A percentile compares a stretch with the other conserved stretches of the same genome.
Evolutionary conservation across 208 protist genomes (phyloP).

Genomic region (Leptomonas pyrrhocoris): DNA sequence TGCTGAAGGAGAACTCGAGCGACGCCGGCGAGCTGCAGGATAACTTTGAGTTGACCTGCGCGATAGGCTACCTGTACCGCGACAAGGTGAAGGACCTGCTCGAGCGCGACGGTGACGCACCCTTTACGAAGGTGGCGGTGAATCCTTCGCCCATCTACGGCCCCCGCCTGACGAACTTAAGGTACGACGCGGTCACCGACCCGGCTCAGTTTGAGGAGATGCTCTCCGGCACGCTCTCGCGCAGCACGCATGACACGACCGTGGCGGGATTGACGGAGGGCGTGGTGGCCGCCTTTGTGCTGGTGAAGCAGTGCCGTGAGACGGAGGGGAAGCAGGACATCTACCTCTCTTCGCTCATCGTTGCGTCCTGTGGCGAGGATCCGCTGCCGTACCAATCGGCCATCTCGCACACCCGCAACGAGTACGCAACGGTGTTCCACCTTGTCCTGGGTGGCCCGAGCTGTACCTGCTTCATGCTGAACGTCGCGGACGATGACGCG

Average conservation of each 20-base stretch:
- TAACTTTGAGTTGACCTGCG: conserved; percentile 60
- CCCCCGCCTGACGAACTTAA: conserved; percentile 63
- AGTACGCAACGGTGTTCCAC: conserved; percentile 73
- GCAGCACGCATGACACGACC: conserved; percentile 42
- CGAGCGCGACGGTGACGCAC: conserved; percentile 22
- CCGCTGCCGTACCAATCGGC: conserved; percentile 54
- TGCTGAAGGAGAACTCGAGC: conserved; percentile 48
- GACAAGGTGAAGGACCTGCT: conserved; percentile 78
- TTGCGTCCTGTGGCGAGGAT: conserved; percentile 61
- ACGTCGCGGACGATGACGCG: conserved; percentile 57
- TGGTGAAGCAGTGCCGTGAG: conserved; percentile 57
- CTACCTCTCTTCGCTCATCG: conserved; percentile 71
- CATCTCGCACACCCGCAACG: conserved; percentile 43
- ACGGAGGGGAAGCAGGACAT: conserved; percentile 67
- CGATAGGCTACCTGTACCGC: conserved; percentile 67
- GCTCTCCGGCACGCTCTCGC: conserved; percentile 50
- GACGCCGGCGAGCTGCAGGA: conserved; percentile 23
- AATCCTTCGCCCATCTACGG: conserved; percentile 83
- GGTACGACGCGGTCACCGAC: conserved; percentile 54
- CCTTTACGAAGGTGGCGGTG: conserved; percentile 60
- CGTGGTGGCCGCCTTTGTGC: conserved; percentile 53
- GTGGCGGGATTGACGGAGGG: conserved; percentile 52
- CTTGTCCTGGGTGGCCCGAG: conserved; percentile 72
- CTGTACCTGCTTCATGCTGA: conserved; percentile 75
- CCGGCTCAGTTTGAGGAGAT: conserved; percentile 52